Evolutionary conservation across 2,329 filamentous ascomycete species (phyloP).

Genomic region (Fusarium decemcellulare): DNA sequence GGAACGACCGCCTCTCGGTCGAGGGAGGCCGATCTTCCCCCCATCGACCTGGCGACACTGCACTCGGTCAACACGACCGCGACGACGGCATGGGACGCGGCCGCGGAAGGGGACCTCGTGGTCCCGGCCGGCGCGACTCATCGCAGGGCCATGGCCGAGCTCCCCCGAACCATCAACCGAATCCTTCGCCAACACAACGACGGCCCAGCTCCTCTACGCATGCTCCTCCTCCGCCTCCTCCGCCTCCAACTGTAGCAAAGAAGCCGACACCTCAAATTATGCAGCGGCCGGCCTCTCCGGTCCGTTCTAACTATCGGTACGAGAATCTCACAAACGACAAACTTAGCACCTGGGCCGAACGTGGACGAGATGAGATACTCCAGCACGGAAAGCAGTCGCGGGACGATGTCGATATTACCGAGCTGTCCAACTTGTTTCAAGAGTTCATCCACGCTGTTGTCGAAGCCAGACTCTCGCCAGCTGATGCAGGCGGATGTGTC

Average conservation of each 20-base stretch:
- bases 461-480: constrained; percentile 75
- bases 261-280: constrained; percentile 39
- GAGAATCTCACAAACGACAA: constrained; percentile 80
- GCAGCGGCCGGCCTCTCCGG: constrained; percentile 50
- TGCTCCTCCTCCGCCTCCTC: constrained; percentile 41
- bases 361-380: constrained; percentile 77
- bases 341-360: constrained; percentile 76
- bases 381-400: constrained; percentile 75
- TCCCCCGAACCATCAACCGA: constrained; percentile 44
- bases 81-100: constrained; percentile 63
- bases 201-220: constrained; percentile 38
- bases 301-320: constrained; percentile 74
- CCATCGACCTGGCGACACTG: constrained; percentile 71
- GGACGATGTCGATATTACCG: constrained; percentile 76
- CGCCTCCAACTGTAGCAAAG: constrained; percentile 40
- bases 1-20: constrained; percentile 63
- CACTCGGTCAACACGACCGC: constrained; percentile 71
- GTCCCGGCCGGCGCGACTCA: constrained; percentile 67
- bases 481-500: constrained; percentile 79
- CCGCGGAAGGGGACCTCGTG: constrained; percentile 63
- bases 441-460: constrained; percentile 86
- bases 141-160: constrained; percentile 54
- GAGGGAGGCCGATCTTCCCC: constrained; percentile 71
- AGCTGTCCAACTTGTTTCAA: constrained; percentile 82
- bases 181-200: constrained; percentile 42